Conservation (phyloP, 192 early-diverging fungal species). For the Coemansia sp. region DNA sequence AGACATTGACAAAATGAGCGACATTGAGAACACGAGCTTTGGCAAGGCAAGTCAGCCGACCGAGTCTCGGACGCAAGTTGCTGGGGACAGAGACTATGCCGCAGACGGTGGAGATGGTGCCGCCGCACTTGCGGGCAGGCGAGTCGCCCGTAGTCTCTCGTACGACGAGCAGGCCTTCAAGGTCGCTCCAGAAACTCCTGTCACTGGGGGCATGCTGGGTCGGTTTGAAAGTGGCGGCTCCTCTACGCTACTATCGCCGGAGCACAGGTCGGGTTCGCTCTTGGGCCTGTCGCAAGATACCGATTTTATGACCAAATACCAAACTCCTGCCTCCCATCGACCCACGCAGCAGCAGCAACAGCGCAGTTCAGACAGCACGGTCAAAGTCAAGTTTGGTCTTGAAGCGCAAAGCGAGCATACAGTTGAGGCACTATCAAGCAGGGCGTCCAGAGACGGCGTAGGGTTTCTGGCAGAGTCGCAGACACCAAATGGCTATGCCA, state of each 20-base stretch:
- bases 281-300: neutral
- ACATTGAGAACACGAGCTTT: slow-evolving; percentile 41
- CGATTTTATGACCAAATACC: neutral
- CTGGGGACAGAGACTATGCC: neutral
- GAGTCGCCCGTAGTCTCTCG: slow-evolving; percentile 8
- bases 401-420: neutral
- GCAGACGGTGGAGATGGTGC: neutral
- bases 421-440: neutral
- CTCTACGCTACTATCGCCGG: neutral
- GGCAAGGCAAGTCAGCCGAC: slow-evolving; percentile 4
- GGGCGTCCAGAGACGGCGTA: neutral
- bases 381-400: slow-evolving; percentile 3
- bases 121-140: neutral
- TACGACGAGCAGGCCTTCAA: slow-evolving; percentile 4
- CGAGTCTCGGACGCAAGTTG: neutral
- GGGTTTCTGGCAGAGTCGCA: neutral
- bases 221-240: neutral
- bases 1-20: slow-evolving; percentile 32
- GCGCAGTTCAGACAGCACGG: slow-evolving; percentile 5
- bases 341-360: slow-evolving; percentile 8
- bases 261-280: neutral
- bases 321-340: slow-evolving; percentile 14
- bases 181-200: neutral
- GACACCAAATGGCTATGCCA: neutral
- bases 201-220: neutral